A percentile compares a stretch with the other conserved stretches of the same genome.
phyloP scores from a whole-genome alignment of 768 basidiomycete species.

The Gloeophyllum trabeum region DNA sequence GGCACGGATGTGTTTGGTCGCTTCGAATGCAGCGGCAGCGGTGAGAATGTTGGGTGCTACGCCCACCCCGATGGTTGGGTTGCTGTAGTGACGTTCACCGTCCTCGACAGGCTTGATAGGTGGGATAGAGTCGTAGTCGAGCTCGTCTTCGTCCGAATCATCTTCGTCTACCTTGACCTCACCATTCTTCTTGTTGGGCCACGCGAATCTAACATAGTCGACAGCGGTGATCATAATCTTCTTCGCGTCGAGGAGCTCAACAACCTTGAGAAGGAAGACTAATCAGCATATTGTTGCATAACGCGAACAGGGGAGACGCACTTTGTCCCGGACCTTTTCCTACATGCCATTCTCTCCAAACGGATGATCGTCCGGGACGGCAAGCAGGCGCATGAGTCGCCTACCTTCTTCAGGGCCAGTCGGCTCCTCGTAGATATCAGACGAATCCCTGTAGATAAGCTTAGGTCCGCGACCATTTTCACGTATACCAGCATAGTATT shows the following conservation, averaged over 20 bases:
- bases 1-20: slow-evolving; percentile 9
- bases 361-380: slow-evolving; percentile 10
- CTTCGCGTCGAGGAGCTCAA: slow-evolving; percentile 6
- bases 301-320: slow-evolving; percentile 15
- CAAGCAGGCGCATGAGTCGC: slow-evolving; percentile 12
- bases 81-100: slow-evolving; percentile 10
- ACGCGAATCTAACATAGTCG: slow-evolving; percentile 10
- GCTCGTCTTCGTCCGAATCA: slow-evolving; percentile 11
- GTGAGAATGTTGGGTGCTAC: slow-evolving; percentile 14
- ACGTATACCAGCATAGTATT: no score
- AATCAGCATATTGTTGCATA: slow-evolving; percentile 9
- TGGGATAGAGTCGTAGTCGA: slow-evolving; percentile 11
- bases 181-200: slow-evolving; percentile 6
- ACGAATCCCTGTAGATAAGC: slow-evolving; percentile 12
- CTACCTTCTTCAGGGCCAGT: slow-evolving; percentile 9
- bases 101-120: slow-evolving; percentile 15
- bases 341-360: slow-evolving; percentile 11
- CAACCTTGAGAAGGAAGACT: slow-evolving; percentile 8
- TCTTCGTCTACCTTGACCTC: slow-evolving; percentile 9
- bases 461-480: no score
- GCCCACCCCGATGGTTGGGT: slow-evolving; percentile 16
- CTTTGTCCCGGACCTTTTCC: slow-evolving; percentile 10
- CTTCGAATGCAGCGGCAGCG: slow-evolving; percentile 10
- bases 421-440: slow-evolving; percentile 9
- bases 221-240: slow-evolving; percentile 6